Percentiles rank a stretch among this genome's conserved stretches.
Conservation (phyloP, 2,329 filamentous ascomycete species). For the Trichoderma atroviride region DNA sequence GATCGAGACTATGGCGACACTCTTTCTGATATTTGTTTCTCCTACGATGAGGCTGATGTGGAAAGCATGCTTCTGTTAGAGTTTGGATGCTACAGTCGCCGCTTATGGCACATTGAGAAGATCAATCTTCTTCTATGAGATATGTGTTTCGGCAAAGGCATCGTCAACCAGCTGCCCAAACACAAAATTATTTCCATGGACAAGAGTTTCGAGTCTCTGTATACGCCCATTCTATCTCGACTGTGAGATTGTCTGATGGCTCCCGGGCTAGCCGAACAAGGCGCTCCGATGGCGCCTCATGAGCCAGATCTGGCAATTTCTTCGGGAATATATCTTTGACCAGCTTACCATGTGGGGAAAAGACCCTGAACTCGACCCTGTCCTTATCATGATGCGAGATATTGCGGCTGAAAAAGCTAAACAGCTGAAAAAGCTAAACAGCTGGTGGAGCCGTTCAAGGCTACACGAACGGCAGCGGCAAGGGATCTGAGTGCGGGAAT, state of each 20-base stretch:
- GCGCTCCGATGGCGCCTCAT: constrained; percentile 3
- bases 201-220: neutral
- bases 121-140: neutral
- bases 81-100: neutral
- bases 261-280: neutral
- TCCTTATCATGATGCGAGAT: neutral
- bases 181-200: neutral
- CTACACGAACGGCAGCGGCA: fast-evolving
- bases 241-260: too few relatives aligned
- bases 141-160: neutral
- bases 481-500: neutral
- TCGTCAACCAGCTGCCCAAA: neutral
- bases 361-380: neutral
- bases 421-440: neutral
- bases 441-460: neutral
- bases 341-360: neutral
- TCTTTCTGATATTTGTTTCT: too few relatives aligned
- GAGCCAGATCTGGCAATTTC: neutral
- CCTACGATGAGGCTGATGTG: too few relatives aligned
- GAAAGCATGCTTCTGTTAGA: neutral
- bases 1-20: neutral
- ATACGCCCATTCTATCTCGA: neutral
- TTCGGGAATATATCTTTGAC: neutral
- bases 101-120: neutral
- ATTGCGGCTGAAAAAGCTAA: neutral